phyloP scores from a whole-genome alignment of 495 filamentous ascomycete genomes.

The Neurospora sp. region DNA sequence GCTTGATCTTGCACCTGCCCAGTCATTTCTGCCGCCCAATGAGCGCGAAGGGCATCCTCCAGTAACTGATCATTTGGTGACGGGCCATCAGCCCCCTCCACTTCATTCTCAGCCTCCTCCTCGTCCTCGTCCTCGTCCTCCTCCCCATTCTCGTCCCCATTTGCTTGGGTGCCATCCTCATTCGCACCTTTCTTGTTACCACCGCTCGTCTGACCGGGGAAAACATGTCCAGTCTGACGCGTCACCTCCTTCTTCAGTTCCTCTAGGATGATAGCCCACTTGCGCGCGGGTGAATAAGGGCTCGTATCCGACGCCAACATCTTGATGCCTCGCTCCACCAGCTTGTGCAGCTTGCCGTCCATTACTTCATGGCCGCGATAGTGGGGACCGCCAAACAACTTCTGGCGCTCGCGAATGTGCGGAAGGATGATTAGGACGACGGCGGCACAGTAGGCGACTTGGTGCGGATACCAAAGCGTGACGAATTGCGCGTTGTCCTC shows the following conservation, averaged over 20 bases:
- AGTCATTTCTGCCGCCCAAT: slow-evolving; percentile 11
- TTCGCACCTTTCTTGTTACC: background rate
- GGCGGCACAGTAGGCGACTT: slow-evolving; percentile 12
- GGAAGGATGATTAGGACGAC: slow-evolving; percentile 7
- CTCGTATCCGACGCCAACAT: slow-evolving; percentile 6
- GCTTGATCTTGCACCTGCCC: background rate
- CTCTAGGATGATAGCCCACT: slow-evolving; percentile 14
- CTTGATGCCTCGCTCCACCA: slow-evolving; percentile 3
- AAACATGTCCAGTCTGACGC: slow-evolving; percentile 1
- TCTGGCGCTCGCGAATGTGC: slow-evolving; percentile 12
- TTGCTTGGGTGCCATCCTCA: background rate
- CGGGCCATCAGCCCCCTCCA: background rate
- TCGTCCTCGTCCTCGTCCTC: background rate
- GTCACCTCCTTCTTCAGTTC: slow-evolving; percentile 11
- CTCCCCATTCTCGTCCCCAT: background rate
- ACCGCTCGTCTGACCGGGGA: background rate
- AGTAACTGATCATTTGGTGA: slow-evolving; percentile 10
- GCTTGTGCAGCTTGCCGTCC: slow-evolving; percentile 4
- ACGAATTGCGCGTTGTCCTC: slow-evolving; percentile 11
- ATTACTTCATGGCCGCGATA: background rate
- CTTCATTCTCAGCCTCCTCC: background rate
- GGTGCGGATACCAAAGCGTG: slow-evolving; percentile 12
- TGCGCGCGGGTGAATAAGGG: slow-evolving; percentile 8
- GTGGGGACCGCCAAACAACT: background rate
- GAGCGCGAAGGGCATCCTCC: slow-evolving; percentile 14